Evolutionary conservation across 305 asterid species (phyloP).

Genomic region (Fraxinus greggii): DNA sequence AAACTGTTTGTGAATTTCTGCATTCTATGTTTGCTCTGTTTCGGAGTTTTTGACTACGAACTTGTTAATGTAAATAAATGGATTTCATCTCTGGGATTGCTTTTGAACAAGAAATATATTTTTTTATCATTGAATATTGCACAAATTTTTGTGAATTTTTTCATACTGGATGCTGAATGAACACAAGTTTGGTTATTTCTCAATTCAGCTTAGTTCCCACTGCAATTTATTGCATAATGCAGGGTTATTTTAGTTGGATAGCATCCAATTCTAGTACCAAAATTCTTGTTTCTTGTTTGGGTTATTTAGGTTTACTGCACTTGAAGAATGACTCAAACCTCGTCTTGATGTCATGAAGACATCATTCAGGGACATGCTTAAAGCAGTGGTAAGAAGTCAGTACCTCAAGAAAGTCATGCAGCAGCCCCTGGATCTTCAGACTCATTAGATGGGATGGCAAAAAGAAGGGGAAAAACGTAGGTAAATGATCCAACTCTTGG

Average conservation of each 20-base stretch:
- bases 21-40: not conserved
- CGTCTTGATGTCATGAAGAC: not conserved
- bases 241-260: not conserved
- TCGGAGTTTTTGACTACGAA: not conserved
- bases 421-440: not conserved
- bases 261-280: not conserved
- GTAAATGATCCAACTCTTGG: constrained; percentile 1
- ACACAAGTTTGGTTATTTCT: not conserved
- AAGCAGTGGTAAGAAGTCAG: constrained; percentile 4
- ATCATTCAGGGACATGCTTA: constrained; percentile 9
- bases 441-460: not conserved
- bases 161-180: not conserved
- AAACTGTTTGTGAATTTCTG: constrained; percentile 21
- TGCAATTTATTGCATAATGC: not conserved
- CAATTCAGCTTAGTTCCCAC: not conserved
- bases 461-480: constrained; percentile 5
- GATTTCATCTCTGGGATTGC: not conserved
- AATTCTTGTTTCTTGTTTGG: not conserved
- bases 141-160: not conserved
- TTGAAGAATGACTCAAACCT: not conserved
- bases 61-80: not conserved
- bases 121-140: not conserved
- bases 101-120: not conserved
- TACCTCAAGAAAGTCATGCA: not conserved
- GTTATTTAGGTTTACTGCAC: not conserved